Conservation (phyloP, 2,329 filamentous ascomycete species). For the Gnomoniopsis sp. region DNA sequence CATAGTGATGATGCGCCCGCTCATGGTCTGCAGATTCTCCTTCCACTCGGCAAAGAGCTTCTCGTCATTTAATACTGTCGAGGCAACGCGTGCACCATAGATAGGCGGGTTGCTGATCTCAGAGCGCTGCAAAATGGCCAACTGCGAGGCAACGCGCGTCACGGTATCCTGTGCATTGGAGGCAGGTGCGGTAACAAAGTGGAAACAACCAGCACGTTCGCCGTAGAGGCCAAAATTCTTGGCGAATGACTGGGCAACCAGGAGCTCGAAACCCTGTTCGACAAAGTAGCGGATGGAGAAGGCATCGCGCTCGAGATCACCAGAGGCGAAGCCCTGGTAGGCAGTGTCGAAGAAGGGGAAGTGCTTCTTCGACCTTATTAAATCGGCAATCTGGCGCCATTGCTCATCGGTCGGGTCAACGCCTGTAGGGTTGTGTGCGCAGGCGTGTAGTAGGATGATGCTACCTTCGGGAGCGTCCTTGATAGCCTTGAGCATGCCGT, state of each 20-base stretch:
- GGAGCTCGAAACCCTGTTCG: conserved; percentile 83
- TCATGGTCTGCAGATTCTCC: conserved; percentile 88
- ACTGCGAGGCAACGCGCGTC: conserved; percentile 73
- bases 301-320: conserved; percentile 78
- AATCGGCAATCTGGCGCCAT: conserved; percentile 82
- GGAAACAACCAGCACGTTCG: conserved; percentile 93
- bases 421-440: conserved; percentile 96
- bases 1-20: conserved; percentile 92
- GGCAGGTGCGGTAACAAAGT: conserved; percentile 78
- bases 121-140: conserved; percentile 90
- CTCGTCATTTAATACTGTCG: conserved; percentile 77
- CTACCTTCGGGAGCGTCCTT: conserved; percentile 70
- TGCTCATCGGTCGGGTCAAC: conserved; percentile 92
- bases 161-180: conserved; percentile 58
- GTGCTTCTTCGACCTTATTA: conserved; percentile 75
- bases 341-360: conserved; percentile 99
- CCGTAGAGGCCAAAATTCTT: conserved; percentile 99
- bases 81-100: conserved; percentile 88
- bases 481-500: conserved; percentile 76
- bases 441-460: conserved; percentile 89
- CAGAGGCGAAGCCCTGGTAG: conserved; percentile 97
- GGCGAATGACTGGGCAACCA: conserved; percentile 89
- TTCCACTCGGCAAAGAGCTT: conserved; percentile 88
- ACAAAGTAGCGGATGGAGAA: conserved; percentile 94
- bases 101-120: conserved; percentile 97